These are phyloP conservation scores for Syzygium aromaticum DNA, from an alignment of 345 rosid species.

Conservation along the genomic window DNA sequence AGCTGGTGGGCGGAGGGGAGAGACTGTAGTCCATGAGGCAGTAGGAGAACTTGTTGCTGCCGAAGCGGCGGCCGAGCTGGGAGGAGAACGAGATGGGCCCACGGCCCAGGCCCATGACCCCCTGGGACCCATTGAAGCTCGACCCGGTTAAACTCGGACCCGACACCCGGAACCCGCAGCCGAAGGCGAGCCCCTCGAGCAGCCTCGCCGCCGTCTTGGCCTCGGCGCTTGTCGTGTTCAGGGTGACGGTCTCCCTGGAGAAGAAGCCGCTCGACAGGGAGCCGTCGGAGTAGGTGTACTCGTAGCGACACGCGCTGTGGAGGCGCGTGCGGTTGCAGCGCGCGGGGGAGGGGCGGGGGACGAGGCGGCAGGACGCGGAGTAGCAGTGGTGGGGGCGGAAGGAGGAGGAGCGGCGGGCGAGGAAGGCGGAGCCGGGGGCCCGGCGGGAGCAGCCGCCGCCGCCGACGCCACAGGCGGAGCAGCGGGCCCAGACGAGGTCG, in stretches of 20 bases:
- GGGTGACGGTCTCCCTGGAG: conserved; percentile 47
- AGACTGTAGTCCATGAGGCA: conserved; percentile 78
- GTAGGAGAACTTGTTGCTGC: conserved; percentile 70
- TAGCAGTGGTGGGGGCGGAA: conserved; percentile 71
- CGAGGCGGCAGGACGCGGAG: conserved; percentile 40
- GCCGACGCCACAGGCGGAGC: conserved; percentile 53
- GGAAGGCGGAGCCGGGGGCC: conserved; percentile 47
- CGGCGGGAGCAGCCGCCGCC: conserved; percentile 31
- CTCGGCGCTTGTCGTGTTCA: conserved; percentile 44
- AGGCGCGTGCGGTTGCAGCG: conserved; percentile 43
- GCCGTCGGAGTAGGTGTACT: conserved; percentile 68
- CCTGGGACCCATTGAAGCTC: conserved; percentile 73
- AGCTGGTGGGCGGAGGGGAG: conserved; percentile 82
- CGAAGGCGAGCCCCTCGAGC: conserved; percentile 44
- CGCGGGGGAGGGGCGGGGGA: conserved; percentile 33
- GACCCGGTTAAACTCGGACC: conserved; percentile 63
- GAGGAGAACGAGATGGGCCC: conserved; percentile 73
- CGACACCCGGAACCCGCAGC: conserved; percentile 71
- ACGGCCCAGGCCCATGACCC: conserved; percentile 86
- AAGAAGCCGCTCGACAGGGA: conserved; percentile 58
- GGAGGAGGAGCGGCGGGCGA: conserved; percentile 69
- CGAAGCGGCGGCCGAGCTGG: conserved; percentile 71
- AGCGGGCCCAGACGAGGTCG: conserved; percentile 78
- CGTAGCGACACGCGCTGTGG: conserved; percentile 77
- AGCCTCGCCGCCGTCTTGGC: conserved; percentile 15